Evolutionary conservation across 768 basidiomycete genomes (phyloP).

Genomic region (Zangia roseola): DNA sequence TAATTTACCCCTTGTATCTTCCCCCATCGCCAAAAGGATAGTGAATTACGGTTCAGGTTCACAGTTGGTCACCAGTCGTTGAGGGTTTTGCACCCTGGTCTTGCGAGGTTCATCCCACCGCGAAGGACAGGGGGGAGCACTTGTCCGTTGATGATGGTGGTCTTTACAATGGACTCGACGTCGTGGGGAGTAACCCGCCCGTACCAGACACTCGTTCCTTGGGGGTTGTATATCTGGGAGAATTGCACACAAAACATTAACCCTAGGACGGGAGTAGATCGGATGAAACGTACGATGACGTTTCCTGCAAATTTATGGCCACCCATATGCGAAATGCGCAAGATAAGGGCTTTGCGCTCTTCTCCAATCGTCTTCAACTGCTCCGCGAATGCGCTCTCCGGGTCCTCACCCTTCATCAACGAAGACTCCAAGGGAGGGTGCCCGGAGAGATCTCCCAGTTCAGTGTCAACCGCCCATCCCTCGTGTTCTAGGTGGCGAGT

Average conservation of each 20-base stretch:
- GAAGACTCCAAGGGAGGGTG: conserved; percentile 27
- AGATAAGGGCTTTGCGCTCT: conserved; percentile 73
- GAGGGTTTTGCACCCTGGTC: conserved; percentile 64
- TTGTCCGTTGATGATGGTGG: conserved; percentile 83
- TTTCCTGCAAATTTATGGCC: conserved; percentile 94
- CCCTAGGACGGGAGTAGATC: not conserved
- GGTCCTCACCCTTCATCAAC: conserved; percentile 31
- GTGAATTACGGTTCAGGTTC: not conserved
- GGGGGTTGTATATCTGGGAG: conserved; percentile 78
- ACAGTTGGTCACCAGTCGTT: conserved; percentile 61
- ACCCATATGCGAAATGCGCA: conserved; percentile 88
- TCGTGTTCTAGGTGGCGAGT: conserved; percentile 58
- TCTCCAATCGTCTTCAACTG: conserved; percentile 46
- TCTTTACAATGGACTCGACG: conserved; percentile 79
- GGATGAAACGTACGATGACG: conserved; percentile 63
- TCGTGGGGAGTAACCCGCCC: conserved; percentile 91
- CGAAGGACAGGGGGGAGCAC: conserved; percentile 84
- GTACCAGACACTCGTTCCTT: conserved; percentile 88
- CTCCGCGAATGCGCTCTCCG: conserved; percentile 52
- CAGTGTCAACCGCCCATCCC: conserved; percentile 75
- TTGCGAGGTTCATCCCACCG: conserved; percentile 77
- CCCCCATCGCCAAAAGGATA: not conserved
- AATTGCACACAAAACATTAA: not conserved
- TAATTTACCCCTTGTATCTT: conserved; percentile 19
- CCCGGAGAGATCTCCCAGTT: conserved; percentile 58